A percentile compares a stretch with the other conserved stretches of the same genome.
Conservation (phyloP, 352 stramenopile genomes). For the Phytopythium chamaehyphon region DNA sequence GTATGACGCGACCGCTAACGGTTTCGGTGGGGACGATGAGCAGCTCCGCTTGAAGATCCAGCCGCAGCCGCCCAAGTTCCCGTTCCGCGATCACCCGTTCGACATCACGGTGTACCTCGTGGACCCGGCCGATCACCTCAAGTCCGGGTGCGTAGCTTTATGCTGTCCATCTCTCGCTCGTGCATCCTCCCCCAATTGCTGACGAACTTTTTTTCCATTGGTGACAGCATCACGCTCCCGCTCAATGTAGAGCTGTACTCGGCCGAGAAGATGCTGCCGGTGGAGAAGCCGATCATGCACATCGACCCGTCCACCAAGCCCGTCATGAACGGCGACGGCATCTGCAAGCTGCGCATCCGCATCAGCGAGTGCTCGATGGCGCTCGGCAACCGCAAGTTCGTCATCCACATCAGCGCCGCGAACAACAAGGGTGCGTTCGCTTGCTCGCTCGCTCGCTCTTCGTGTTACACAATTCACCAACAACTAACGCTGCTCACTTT, state of each 20-base stretch:
- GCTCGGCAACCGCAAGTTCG: conserved; percentile 84
- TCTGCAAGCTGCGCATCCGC: conserved; percentile 76
- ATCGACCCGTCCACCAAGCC: conserved; percentile 77
- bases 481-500: no score
- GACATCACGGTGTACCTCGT: conserved; percentile 87
- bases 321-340: conserved; percentile 77
- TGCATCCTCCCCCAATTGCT: not conserved
- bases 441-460: no score
- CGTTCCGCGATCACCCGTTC: conserved; percentile 82
- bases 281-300: conserved; percentile 77
- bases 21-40: not conserved
- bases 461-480: no score
- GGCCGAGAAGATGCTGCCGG: conserved; percentile 77
- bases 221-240: conserved; percentile 51
- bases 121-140: conserved; percentile 74
- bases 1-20: not conserved
- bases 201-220: not conserved
- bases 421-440: conserved; percentile 35
- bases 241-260: conserved; percentile 81
- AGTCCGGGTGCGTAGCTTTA: conserved; percentile 56
- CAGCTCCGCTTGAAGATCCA: conserved; percentile 82
- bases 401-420: conserved; percentile 69
- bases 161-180: not conserved
- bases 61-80: conserved; percentile 79
- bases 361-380: conserved; percentile 85